A percentile compares a stretch with the other conserved stretches of the same genome.
phyloP scores from a whole-genome alignment of 495 filamentous ascomycete genomes.

The Pseudevernia furfuracea region DNA sequence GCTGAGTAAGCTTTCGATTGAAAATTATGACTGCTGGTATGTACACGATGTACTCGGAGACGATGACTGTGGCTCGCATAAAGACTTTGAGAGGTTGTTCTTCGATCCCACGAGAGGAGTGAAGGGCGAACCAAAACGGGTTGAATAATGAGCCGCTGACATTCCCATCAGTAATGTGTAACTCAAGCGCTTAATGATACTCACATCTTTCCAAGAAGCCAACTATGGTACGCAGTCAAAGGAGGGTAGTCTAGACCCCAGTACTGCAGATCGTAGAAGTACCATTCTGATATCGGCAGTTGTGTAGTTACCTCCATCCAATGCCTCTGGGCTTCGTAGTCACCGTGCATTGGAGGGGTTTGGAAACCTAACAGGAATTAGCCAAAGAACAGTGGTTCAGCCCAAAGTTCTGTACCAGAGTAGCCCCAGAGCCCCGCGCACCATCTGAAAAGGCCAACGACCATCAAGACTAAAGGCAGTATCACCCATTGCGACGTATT shows the following conservation, averaged over 20 bases:
- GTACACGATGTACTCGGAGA: conserved; percentile 85
- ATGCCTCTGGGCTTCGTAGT: conserved; percentile 94
- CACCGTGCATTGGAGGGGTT: conserved; percentile 85
- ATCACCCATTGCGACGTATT: conserved; percentile 88
- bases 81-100: conserved; percentile 77
- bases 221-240: conserved; percentile 95
- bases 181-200: conserved; percentile 3
- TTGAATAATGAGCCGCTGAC: conserved; percentile 63
- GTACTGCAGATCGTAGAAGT: conserved; percentile 92
- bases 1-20: conserved; percentile 64
- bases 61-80: conserved; percentile 84
- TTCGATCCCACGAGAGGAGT: conserved; percentile 73
- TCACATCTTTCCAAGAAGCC: conserved; percentile 79
- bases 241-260: conserved; percentile 98
- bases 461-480: conserved; percentile 80
- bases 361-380: conserved; percentile 51
- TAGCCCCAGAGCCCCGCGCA: conserved; percentile 87
- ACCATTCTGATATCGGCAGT: conserved; percentile 88
- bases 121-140: conserved; percentile 81
- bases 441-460: conserved; percentile 87
- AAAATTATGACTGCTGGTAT: conserved; percentile 80
- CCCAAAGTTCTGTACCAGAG: conserved; percentile 54
- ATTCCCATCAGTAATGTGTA: conserved; percentile 15
- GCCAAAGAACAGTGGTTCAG: not conserved
- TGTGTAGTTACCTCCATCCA: conserved; percentile 97